Evolutionary conservation across 805 yeast genomes (phyloP).

Genomic region (Myxozyma sirexii): DNA sequence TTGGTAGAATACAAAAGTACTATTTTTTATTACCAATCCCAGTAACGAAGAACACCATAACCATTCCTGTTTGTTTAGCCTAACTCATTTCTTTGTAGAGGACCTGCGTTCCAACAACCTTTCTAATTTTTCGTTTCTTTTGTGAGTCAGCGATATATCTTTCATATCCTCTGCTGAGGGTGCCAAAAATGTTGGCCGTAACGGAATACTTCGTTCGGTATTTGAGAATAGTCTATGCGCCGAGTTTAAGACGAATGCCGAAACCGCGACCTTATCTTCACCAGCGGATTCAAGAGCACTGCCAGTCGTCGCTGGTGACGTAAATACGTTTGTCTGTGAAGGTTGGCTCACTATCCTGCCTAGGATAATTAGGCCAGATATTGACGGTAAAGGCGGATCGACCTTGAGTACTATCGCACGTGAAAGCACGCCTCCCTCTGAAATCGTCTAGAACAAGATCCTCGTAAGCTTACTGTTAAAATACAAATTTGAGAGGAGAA

Average conservation of each 20-base stretch:
- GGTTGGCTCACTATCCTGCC: slow-evolving; percentile 2
- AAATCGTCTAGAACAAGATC: background rate
- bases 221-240: background rate
- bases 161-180: slow-evolving; percentile 23
- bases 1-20: too few species aligned
- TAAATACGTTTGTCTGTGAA: background rate
- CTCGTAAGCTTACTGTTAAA: background rate
- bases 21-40: too few species aligned
- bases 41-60: too few species aligned
- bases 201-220: background rate
- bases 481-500: background rate
- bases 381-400: background rate
- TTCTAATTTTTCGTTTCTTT: slow-evolving; percentile 19
- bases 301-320: background rate
- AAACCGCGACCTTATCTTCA: background rate
- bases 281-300: background rate
- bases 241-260: background rate
- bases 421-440: slow-evolving; percentile 3
- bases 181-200: slow-evolving; percentile 13
- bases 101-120: slow-evolving; percentile 10
- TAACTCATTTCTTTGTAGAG: background rate
- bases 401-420: slow-evolving; percentile 10
- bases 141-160: slow-evolving; percentile 6
- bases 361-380: slow-evolving; percentile 5
- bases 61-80: too few species aligned